Conservation (phyloP, 2,329 filamentous ascomycete genomes). For the Fusarium sp. region DNA sequence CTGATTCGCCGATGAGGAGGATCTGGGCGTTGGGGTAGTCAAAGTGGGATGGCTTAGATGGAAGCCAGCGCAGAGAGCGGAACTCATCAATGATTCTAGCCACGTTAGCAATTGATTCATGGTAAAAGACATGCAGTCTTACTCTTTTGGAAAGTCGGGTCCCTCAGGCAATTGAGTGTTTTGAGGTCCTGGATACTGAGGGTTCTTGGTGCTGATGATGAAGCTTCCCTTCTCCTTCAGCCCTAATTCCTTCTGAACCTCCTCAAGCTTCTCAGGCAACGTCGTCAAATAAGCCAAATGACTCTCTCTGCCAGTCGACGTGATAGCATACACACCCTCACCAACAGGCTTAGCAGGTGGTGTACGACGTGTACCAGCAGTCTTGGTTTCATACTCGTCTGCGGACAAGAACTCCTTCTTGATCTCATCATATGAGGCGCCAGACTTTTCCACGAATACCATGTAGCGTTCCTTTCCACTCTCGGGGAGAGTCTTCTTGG, state of each 20-base stretch:
- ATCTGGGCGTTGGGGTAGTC: slow-evolving; percentile 81
- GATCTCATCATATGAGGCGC: slow-evolving; percentile 73
- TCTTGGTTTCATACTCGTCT: slow-evolving; percentile 79
- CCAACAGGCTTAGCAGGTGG: slow-evolving; percentile 80
- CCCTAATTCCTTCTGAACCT: slow-evolving; percentile 81
- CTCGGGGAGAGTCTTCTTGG: slow-evolving; percentile 84
- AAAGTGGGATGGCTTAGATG: slow-evolving; percentile 77
- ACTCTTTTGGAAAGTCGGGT: slow-evolving; percentile 78
- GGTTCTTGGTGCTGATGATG: slow-evolving; percentile 83
- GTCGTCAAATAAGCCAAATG: slow-evolving; percentile 86
- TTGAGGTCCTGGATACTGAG: slow-evolving; percentile 72
- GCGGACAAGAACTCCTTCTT: slow-evolving; percentile 76
- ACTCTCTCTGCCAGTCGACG: slow-evolving; percentile 74
- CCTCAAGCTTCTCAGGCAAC: slow-evolving; percentile 73
- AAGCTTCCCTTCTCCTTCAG: slow-evolving; percentile 78
- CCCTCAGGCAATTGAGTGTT: slow-evolving; percentile 70
- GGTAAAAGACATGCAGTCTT: slow-evolving; percentile 44
- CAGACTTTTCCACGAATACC: slow-evolving; percentile 83
- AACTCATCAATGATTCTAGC: slow-evolving; percentile 77
- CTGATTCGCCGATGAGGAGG: slow-evolving; percentile 78
- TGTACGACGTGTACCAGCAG: slow-evolving; percentile 72
- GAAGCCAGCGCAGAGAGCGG: slow-evolving; percentile 76
- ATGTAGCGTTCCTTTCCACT: slow-evolving; percentile 77
- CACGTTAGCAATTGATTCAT: background rate
- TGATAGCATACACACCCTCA: slow-evolving; percentile 87